Conservation (phyloP, 2,329 filamentous ascomycete genomes). For the Aschersonia sp. region DNA sequence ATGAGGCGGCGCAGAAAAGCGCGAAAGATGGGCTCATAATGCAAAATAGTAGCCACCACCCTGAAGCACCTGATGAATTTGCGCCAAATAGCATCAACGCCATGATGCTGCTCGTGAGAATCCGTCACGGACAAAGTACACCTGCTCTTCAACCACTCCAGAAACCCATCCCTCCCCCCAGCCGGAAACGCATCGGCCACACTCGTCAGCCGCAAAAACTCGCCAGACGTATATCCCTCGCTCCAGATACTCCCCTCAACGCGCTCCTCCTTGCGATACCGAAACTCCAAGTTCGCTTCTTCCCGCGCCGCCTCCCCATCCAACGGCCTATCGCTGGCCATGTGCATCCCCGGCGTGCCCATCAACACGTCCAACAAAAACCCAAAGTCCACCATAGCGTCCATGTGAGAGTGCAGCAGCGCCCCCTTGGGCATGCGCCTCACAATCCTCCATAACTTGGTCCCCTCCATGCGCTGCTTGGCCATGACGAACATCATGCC, state of each 20-base stretch:
- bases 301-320: slow-evolving; percentile 35
- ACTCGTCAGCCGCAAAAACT: slow-evolving; percentile 40
- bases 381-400: slow-evolving; percentile 82
- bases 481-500: slow-evolving; percentile 91
- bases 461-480: slow-evolving; percentile 73
- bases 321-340: slow-evolving; percentile 47
- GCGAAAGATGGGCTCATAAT: slow-evolving; percentile 84
- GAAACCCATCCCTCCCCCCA: slow-evolving; percentile 56
- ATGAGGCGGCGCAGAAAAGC: slow-evolving; percentile 61
- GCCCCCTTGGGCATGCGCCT: slow-evolving; percentile 79
- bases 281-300: slow-evolving; percentile 45
- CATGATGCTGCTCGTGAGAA: slow-evolving; percentile 66
- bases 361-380: slow-evolving; percentile 64
- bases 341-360: slow-evolving; percentile 57
- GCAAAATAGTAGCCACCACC: slow-evolving; percentile 60
- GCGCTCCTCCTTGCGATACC: slow-evolving; percentile 34
- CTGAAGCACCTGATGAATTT: slow-evolving; percentile 68
- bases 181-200: slow-evolving; percentile 65
- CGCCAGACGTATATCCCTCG: slow-evolving; percentile 42
- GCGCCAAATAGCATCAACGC: slow-evolving; percentile 70
- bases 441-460: slow-evolving; percentile 74
- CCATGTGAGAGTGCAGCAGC: slow-evolving; percentile 74
- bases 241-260: slow-evolving; percentile 49
- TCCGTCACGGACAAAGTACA: slow-evolving; percentile 60
- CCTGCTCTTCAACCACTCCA: slow-evolving; percentile 61